Evolutionary conservation across 805 yeast genomes (phyloP).

Genomic region (Barnettozyma vustinii): DNA sequence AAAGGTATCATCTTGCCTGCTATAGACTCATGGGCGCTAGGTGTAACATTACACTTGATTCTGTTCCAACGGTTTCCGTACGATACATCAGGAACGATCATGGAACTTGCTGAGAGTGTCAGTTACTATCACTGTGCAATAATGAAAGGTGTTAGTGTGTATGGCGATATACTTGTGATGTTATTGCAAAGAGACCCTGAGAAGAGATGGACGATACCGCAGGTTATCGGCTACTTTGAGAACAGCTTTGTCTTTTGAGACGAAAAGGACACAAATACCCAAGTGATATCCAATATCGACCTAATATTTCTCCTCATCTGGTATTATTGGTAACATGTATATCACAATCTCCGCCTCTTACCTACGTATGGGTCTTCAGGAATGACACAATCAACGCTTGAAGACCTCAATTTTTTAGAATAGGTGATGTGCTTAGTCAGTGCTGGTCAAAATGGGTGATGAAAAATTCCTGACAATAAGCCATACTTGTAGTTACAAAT

Average conservation of each 20-base stretch:
- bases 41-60: constrained; percentile 7
- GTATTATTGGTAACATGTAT: too few species aligned
- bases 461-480: not conserved
- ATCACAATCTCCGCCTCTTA: too few species aligned
- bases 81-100: not conserved
- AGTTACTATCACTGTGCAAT: not conserved
- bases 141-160: not conserved
- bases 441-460: too few species aligned
- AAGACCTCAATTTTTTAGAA: too few species aligned
- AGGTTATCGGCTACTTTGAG: not conserved
- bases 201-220: not conserved
- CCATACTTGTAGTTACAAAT: not conserved
- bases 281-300: too few species aligned
- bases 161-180: not conserved
- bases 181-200: not conserved
- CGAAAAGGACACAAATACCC: too few species aligned
- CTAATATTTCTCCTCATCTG: too few species aligned
- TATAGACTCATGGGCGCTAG: constrained; percentile 12
- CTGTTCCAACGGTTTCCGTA: constrained; percentile 6
- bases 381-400: too few species aligned
- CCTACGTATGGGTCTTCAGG: too few species aligned
- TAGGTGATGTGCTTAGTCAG: too few species aligned
- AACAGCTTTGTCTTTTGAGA: not conserved
- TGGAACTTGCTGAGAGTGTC: not conserved
- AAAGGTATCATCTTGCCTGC: constrained; percentile 2